A percentile compares a stretch with the other conserved stretches of the same genome.
Conservation (phyloP, 306 rosid genomes). For the Calophaca sinica region DNA sequence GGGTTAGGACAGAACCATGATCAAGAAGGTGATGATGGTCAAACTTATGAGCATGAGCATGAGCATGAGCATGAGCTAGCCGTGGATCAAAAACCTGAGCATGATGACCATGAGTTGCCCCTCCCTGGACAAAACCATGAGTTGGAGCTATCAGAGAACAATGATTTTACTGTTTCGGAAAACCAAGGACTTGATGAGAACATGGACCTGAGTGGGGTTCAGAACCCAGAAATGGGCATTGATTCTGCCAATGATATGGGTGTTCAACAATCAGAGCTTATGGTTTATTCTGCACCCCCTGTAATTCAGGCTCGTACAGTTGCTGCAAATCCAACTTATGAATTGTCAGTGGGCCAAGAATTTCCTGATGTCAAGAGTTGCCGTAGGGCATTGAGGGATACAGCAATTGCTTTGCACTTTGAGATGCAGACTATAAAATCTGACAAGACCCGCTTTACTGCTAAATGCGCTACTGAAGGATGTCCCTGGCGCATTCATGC, state of each 20-base stretch:
- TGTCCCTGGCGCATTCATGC: no score
- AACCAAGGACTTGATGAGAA: slow-evolving; percentile 75
- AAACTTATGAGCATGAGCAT: slow-evolving; percentile 57
- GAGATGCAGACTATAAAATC: no score
- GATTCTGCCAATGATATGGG: slow-evolving; percentile 62
- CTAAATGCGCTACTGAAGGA: no score
- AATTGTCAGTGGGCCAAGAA: no score
- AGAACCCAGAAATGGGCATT: slow-evolving; percentile 71
- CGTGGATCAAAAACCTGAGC: slow-evolving; percentile 82
- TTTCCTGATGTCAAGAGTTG: no score
- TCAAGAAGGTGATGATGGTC: slow-evolving; percentile 67
- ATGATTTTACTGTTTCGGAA: slow-evolving; percentile 70
- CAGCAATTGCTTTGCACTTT: no score
- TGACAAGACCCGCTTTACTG: no score
- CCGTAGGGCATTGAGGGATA: no score
- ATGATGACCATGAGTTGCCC: slow-evolving; percentile 65
- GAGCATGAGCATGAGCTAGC: slow-evolving; percentile 65
- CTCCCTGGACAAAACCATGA: slow-evolving; percentile 65
- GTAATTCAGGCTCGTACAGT: no score
- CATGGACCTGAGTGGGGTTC: slow-evolving; percentile 65
- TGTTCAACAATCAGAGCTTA: slow-evolving; percentile 45
- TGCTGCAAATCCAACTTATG: no score
- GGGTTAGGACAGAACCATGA: slow-evolving; percentile 67
- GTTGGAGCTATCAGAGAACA: slow-evolving; percentile 61
- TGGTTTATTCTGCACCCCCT: no score